A percentile compares a stretch with the other conserved stretches of the same genome.
These are phyloP conservation scores for Oehlia diaphana DNA, from an alignment of 192 early-diverging fungal genomes.

Conservation along the genomic window DNA sequence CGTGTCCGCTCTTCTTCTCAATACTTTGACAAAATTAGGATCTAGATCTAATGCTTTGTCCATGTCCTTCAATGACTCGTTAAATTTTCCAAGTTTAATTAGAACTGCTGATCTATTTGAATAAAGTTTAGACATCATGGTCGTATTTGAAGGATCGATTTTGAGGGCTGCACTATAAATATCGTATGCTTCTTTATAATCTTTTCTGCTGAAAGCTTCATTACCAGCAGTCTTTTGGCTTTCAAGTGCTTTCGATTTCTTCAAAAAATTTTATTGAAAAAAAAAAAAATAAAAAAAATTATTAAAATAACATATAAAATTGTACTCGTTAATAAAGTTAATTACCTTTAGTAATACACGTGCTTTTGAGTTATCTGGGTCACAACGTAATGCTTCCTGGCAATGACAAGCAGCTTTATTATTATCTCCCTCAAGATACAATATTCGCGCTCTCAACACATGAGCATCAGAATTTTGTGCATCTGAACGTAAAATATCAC, in stretches of 20 bases:
- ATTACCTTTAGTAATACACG: slow-evolving; percentile 49
- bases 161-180: slow-evolving; percentile 68
- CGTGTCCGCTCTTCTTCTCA: slow-evolving; percentile 75
- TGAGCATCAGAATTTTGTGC: slow-evolving; percentile 71
- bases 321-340: not conserved
- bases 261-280: slow-evolving; percentile 18
- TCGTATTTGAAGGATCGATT: slow-evolving; percentile 62
- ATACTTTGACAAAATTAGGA: slow-evolving; percentile 67
- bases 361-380: slow-evolving; percentile 76
- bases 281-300: not conserved
- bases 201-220: slow-evolving; percentile 62
- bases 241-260: slow-evolving; percentile 66
- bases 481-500: slow-evolving; percentile 60
- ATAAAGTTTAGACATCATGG: slow-evolving; percentile 66
- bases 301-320: not conserved
- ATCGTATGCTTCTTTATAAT: slow-evolving; percentile 62
- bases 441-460: slow-evolving; percentile 61
- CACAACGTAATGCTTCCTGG: slow-evolving; percentile 65
- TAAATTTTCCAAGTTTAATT: slow-evolving; percentile 60
- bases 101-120: slow-evolving; percentile 76
- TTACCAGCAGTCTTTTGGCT: slow-evolving; percentile 71
- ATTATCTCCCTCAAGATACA: slow-evolving; percentile 71
- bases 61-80: slow-evolving; percentile 62
- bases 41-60: slow-evolving; percentile 65
- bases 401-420: slow-evolving; percentile 53